These are phyloP conservation scores for Melaleuca alternifolia DNA, from an alignment of 345 rosid genomes.

Conservation along the genomic window DNA sequence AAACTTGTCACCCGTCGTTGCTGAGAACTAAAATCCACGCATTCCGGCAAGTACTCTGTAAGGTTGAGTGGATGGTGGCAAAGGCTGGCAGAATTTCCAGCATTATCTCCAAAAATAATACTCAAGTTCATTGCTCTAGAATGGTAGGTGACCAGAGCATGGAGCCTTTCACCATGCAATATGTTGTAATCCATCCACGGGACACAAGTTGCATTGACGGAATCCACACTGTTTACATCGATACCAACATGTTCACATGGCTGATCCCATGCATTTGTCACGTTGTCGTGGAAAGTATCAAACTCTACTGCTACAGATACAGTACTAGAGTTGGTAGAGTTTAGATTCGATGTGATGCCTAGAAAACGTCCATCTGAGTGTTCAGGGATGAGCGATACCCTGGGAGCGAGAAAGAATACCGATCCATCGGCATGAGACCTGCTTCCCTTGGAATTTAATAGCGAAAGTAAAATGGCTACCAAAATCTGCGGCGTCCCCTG, in stretches of 20 bases:
- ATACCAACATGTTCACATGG: neutral
- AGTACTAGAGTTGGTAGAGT: neutral
- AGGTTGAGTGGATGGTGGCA: neutral
- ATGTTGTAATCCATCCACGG: neutral
- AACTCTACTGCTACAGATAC: neutral
- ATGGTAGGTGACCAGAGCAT: neutral
- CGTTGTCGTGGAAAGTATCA: neutral
- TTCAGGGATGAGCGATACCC: neutral
- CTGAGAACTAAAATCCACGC: neutral
- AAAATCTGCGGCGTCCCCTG: slow-evolving; percentile 11
- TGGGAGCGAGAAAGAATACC: slow-evolving; percentile 2
- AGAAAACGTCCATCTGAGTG: accelerated
- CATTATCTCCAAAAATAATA: neutral
- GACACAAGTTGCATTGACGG: neutral
- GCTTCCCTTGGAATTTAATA: neutral
- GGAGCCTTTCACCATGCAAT: accelerated
- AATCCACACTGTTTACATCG: neutral
- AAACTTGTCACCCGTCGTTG: neutral
- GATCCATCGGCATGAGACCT: neutral
- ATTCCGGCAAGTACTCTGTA: neutral
- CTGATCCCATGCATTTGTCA: neutral
- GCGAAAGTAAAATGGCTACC: slow-evolving; percentile 9
- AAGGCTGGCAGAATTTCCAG: neutral
- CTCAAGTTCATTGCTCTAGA: neutral
- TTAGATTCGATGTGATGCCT: accelerated